These are phyloP conservation scores for sunflower (Helianthus annuus) DNA, from an alignment of 129 eudicot genomes.

Conservation along the genomic window HanXRQr2.0-SUNRISE NC_035447.2:41387589-41388088, in stretches of 20 bases:
- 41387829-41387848: constrained; percentile 33
- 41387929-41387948: constrained; percentile 20
- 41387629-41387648: constrained; percentile 58
- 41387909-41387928: constrained; percentile 14
- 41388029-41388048: constrained; percentile 33
- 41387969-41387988: constrained; percentile 38
- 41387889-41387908: constrained; percentile 31
- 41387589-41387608: constrained; percentile 47
- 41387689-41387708: constrained; percentile 52
- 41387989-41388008: constrained; percentile 35
- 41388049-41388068: constrained; percentile 23
- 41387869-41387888: constrained; percentile 49
- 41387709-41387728: constrained; percentile 58
- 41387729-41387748: constrained; percentile 54
- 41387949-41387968: constrained; percentile 33
- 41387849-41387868: constrained; percentile 44
- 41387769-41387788: constrained; percentile 70
- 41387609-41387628: constrained; percentile 57
- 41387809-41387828: constrained; percentile 46
- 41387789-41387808: constrained; percentile 39
- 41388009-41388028: constrained; percentile 36
- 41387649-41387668: constrained; percentile 29
- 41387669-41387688: constrained; percentile 54
- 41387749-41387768: constrained; percentile 50
- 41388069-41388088: constrained; percentile 24